Base-by-base conservation (phyloP, 768 basidiomycete species). In the Tephrocybe sp. region DNA sequence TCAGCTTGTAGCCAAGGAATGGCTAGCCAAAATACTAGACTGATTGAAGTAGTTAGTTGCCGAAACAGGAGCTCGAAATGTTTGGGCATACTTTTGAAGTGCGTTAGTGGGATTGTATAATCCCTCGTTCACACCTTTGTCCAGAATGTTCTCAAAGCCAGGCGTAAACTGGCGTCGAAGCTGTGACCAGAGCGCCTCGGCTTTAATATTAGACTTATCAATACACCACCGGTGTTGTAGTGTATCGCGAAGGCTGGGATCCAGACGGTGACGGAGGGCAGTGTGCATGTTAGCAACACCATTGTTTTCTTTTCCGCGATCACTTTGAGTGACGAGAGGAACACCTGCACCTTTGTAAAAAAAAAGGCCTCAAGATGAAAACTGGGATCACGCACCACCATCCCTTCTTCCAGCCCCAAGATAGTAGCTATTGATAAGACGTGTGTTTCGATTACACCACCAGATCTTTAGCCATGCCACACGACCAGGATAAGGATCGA, bases 221-320 rank as follows among this genome's bases (percentile, higher is more conserved):
- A 54, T 46, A 60, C 59, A 69, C 59, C 69, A 79, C 0, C 63
- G 55, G 40, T 81, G 77, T 44, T 79, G 77, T 0, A 75, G 43
- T 0, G 66, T 72, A 0, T 62, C 70, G 0, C 8, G 5, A 0
- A 80, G 62, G 0, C 47, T 27, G 0, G 75, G 70, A 49, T 82
- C 77, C 7, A 71, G 65, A 0, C 30, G 34, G 5, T 78, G 77
- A 0, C 71, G 66, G 0, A 74, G 54, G 0, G 56, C 26, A 0
- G 78, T 76, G 0, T 78, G 74, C 0, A 58, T 60, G 57, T 80
- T 79, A 1, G 77, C 79, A 22, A 78, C 62, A 0, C 70, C 64
- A 51, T 67, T 66, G 47, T 79, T 80, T 45, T 79, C 75, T 0
- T 59, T 40, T 0, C 76, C 76, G 1, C 60, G 68, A 54, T 79